Base-by-base conservation (phyloP, 2,329 filamentous ascomycete genomes). In the Sarocladium strictum region DNA sequence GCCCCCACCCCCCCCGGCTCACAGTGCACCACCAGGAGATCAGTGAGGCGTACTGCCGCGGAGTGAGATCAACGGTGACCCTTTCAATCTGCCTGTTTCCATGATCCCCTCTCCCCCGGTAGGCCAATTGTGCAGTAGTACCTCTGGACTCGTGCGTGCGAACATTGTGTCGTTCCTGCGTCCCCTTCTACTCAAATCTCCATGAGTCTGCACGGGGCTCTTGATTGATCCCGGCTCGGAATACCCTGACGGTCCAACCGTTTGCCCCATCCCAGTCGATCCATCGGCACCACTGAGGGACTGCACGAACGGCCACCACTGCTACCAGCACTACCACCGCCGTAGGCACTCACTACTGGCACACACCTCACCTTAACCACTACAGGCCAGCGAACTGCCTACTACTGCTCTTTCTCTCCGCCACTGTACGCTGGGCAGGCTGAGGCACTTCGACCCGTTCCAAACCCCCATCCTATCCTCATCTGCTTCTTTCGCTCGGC, bases 241-340 rank as follows among this genome's bases (percentile, higher is more conserved):
- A 33, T 47, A n/a, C 43, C 47, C 29, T 49, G 43, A 49, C 43
- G 14, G 23, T 12, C 29, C 29, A 49, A n/a, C 10, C 43, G 11
- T 14, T 23, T 49, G 27, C 53, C 61, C 63, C 26, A 64, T 59
- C 58, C 63, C 67, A 45, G 23, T 4, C 40, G 40, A 45, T 45
- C 40, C 40, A 45, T 45, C 40, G 40, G 29, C 29, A 32, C 29
- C 29, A 32, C 35, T n/a, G 6, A 38, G 5, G 17, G 9, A 38
- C 35, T n/a, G 12, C 35, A 38, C 35, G 9, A 38, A 38, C 35
- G 50, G 68, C 67, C 66, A 61, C 64, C 49, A 59, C 60, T 53
- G 53, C 60, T 51, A 60, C 62, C 49, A 61, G 65, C 49, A 60
- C 64, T 59, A 59, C 62, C 57, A 62, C 63, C 32, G 58, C 63